Evolutionary conservation across 2,329 filamentous ascomycete species (phyloP).

Genomic region (Tolypocladium pustulatum): DNA sequence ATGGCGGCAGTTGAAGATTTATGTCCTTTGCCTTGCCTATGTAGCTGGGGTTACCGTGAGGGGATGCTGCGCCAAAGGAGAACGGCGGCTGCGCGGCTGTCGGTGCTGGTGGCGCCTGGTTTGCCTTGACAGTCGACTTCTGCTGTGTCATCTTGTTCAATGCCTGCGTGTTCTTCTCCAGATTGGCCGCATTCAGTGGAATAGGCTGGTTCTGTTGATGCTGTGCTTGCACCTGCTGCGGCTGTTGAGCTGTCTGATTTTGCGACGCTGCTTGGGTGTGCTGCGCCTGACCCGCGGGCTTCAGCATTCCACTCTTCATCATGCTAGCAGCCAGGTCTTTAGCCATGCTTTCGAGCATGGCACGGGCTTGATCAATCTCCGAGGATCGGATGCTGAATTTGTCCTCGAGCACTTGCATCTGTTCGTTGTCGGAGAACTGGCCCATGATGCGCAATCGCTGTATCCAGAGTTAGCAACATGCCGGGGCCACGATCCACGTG

Average conservation of each 20-base stretch:
- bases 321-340: conserved; percentile 31
- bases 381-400: conserved; percentile 38
- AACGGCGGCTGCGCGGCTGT: conserved; percentile 48
- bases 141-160: conserved; percentile 32
- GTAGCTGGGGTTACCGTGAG: conserved; percentile 49
- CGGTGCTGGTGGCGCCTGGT: conserved; percentile 44
- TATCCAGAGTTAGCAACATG: conserved; percentile 18
- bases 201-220: conserved; percentile 14
- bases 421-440: conserved; percentile 42
- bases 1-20: conserved; percentile 43
- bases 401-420: conserved; percentile 33
- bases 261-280: conserved; percentile 16
- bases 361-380: conserved; percentile 39
- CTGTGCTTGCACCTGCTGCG: conserved; percentile 18
- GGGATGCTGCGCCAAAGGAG: conserved; percentile 43
- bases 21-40: conserved; percentile 41
- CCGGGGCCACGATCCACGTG: too few relatives aligned
- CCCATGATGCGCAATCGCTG: conserved; percentile 42
- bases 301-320: conserved; percentile 14
- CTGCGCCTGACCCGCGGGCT: conserved; percentile 8
- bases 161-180: conserved; percentile 41
- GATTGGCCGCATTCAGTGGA: conserved; percentile 34
- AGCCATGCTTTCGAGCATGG: conserved; percentile 40
- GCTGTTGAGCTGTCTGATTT: conserved; percentile 18
- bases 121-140: conserved; percentile 29